Evolutionary conservation across 768 basidiomycete species (phyloP).

Genomic region (Boletus edulis): DNA sequence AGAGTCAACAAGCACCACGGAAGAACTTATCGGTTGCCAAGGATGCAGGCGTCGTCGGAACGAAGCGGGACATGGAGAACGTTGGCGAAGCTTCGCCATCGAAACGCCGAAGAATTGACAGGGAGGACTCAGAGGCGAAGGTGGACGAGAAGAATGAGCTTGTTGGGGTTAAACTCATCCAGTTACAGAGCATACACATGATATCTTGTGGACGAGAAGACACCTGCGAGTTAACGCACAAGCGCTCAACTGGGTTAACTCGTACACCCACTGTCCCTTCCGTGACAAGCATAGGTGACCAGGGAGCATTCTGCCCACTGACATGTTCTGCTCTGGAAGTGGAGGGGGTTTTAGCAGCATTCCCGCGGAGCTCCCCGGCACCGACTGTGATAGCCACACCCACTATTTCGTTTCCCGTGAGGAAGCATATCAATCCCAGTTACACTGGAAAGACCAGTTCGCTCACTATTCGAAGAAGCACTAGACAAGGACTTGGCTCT

Average conservation of each 20-base stretch:
- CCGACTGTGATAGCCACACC: not conserved
- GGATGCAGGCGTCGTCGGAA: not conserved
- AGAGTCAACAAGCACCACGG: not conserved
- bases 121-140: not conserved
- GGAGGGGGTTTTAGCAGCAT: not conserved
- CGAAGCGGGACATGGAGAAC: conserved; percentile 5
- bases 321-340: not conserved
- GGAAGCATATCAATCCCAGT: conserved; percentile 6
- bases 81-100: not conserved
- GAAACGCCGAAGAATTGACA: conserved; percentile 20
- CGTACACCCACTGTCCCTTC: not conserved
- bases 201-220: not conserved
- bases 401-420: conserved; percentile 22
- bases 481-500: not conserved
- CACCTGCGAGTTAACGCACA: not conserved
- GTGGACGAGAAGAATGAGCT: not conserved
- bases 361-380: not conserved
- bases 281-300: not conserved
- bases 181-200: not conserved
- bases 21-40: not conserved
- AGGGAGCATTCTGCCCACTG: not conserved
- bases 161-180: not conserved
- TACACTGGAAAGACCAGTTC: conserved; percentile 2
- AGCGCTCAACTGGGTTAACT: not conserved
- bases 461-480: not conserved